phyloP scores from a whole-genome alignment of 2,329 filamentous ascomycete species.

The Calcarisporium arbuscula region DNA sequence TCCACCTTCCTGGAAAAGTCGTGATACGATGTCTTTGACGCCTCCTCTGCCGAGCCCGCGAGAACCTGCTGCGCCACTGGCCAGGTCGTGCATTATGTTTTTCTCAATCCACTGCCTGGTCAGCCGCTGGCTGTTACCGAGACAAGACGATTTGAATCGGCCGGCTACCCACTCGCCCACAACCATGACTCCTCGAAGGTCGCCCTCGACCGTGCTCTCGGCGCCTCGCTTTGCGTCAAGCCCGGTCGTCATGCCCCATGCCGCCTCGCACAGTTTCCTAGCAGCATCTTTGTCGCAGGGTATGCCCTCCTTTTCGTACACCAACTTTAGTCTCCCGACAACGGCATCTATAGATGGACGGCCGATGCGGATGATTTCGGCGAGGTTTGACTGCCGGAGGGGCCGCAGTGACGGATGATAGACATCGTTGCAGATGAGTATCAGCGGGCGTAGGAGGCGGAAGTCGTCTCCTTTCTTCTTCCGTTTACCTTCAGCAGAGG shows the following conservation, averaged over 20 bases:
- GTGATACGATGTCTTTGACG: slow-evolving; percentile 66
- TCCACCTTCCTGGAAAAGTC: slow-evolving; percentile 74
- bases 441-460: slow-evolving; percentile 76
- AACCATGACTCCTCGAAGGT: slow-evolving; percentile 78
- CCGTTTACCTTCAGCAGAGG: slow-evolving; percentile 23
- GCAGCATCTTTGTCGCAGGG: slow-evolving; percentile 85
- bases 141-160: slow-evolving; percentile 50
- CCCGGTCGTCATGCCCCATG: slow-evolving; percentile 72
- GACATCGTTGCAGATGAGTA: slow-evolving; percentile 95
- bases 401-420: slow-evolving; percentile 87
- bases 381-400: slow-evolving; percentile 74
- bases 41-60: slow-evolving; percentile 67
- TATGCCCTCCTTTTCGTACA: slow-evolving; percentile 87
- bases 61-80: slow-evolving; percentile 64
- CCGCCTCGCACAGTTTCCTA: slow-evolving; percentile 73
- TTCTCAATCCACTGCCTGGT: slow-evolving; percentile 73
- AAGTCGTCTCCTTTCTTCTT: slow-evolving; percentile 84
- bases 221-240: slow-evolving; percentile 62
- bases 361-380: slow-evolving; percentile 86
- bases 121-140: slow-evolving; percentile 39
- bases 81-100: slow-evolving; percentile 60
- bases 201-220: slow-evolving; percentile 62
- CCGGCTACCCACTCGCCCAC: slow-evolving; percentile 82
- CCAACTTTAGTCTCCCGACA: slow-evolving; percentile 68
- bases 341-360: slow-evolving; percentile 85